Base-by-base conservation (phyloP, 2,329 filamentous ascomycete genomes). In the Paecilomyces formosus region DNA sequence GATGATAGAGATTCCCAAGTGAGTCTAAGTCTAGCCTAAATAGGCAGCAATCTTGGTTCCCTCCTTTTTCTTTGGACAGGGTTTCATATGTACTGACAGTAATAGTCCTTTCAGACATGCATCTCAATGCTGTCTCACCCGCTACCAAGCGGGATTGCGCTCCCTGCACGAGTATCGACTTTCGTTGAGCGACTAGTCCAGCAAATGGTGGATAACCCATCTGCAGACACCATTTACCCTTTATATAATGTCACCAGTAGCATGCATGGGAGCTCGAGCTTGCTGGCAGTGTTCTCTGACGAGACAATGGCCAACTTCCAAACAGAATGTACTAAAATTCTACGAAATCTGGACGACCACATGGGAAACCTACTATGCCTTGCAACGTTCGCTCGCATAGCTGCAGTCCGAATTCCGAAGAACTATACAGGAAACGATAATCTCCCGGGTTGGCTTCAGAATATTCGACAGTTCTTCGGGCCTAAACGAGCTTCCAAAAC, bases 341-440 rank as follows among this genome's bases (percentile, higher is more conserved):
- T 76, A n/a, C 71, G 71, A 30, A 74, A 74, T 55, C 60, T 76
- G 24, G 70, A 74, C 51, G 70, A 76, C 54, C 71, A 74, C 21
- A 68, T 75, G 66, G 72, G 69, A 6, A 76, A 72, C 35, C 64
- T 78, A 5, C 61, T 76, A n/a, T 76, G 73, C 49, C 67, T 77
- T n/a, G 73, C 74, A 12, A 73, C 70, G 0, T 74, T 76, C 59
- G 70, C 74, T 3, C 70, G 66, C 3, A 68, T 77, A 21, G 62
- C 68, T 54, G 66, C 66, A 5, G 60, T 65, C 8, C 59, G 61
- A 55, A 52, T 39, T 11, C 12, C 54, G 26, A 39, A 30, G 13
- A 31, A 39, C 12, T 52, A 60, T 21, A 56, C 58, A 39, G 62
- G 59, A 63, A 57, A 60, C 49, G 57, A 45, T 3, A 9, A 18